Evolutionary conservation across 2,329 filamentous ascomycete species (phyloP).

Genomic region (Colletotrichum navitas): DNA sequence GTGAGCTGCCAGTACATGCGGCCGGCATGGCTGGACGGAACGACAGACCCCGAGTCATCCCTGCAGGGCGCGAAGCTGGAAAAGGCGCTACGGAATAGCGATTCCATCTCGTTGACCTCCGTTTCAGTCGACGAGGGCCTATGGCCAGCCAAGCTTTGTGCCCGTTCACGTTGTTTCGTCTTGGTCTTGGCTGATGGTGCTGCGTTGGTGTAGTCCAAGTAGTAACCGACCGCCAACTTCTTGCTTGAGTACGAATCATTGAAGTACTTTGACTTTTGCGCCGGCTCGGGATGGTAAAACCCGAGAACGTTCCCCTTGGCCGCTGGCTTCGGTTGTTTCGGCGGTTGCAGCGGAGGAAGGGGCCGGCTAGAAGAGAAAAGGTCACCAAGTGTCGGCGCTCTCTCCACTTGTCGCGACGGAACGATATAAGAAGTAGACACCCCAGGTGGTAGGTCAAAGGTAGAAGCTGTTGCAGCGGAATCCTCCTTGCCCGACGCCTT

Average conservation of each 20-base stretch:
- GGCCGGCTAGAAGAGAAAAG: constrained; percentile 77
- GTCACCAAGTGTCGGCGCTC: constrained; percentile 76
- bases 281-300: constrained; percentile 66
- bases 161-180: constrained; percentile 78
- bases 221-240: constrained; percentile 74
- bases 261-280: constrained; percentile 67
- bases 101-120: constrained; percentile 77
- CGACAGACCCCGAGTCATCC: constrained; percentile 78
- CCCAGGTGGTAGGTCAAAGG: constrained; percentile 73
- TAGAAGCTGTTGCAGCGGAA: constrained; percentile 7
- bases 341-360: constrained; percentile 75
- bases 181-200: constrained; percentile 66
- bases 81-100: constrained; percentile 81
- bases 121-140: constrained; percentile 68
- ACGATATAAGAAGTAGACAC: constrained; percentile 77
- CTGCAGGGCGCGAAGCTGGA: constrained; percentile 83
- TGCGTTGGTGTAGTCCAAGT: constrained; percentile 77
- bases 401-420: constrained; percentile 57
- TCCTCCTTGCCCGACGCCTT: constrained; percentile 70
- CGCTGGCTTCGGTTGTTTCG: constrained; percentile 77
- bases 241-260: constrained; percentile 75
- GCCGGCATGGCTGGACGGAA: constrained; percentile 75
- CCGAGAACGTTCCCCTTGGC: constrained; percentile 71
- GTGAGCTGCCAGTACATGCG: constrained; percentile 83
- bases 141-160: constrained; percentile 73